A percentile compares a stretch with the other conserved stretches of the same genome.
phyloP scores from a whole-genome alignment of 2,329 filamentous ascomycete genomes.

The Penicillium digitatum region DNA sequence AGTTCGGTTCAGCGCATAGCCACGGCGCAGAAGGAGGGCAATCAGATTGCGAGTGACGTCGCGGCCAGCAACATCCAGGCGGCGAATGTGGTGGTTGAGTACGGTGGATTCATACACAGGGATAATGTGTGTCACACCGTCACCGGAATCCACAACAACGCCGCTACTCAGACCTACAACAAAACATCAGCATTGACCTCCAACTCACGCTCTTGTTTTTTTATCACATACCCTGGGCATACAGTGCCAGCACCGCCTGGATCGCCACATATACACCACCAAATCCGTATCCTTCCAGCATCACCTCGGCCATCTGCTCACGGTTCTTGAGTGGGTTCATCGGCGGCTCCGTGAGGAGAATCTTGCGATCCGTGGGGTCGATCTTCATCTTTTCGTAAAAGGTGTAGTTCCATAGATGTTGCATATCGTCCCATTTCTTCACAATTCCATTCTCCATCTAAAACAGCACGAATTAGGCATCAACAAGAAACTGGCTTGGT shows the following conservation, averaged over 20 bases:
- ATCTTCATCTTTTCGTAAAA: slow-evolving; percentile 97
- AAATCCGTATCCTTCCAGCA: slow-evolving; percentile 97
- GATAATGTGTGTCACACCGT: slow-evolving; percentile 97
- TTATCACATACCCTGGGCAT: slow-evolving; percentile 74
- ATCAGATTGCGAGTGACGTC: slow-evolving; percentile 99
- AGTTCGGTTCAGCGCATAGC: slow-evolving; percentile 95
- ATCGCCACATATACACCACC: slow-evolving; percentile 97
- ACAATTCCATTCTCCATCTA: slow-evolving; percentile 99
- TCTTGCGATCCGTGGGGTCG: slow-evolving; percentile 88
- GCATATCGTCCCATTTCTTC: slow-evolving; percentile 99
- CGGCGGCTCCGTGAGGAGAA: slow-evolving; percentile 91
- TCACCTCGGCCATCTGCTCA: slow-evolving; percentile 97
- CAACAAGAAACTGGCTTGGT: slow-evolving; percentile 23
- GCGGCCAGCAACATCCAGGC: slow-evolving; percentile 90
- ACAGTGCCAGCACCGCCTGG: slow-evolving; percentile 91
- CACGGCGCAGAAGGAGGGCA: slow-evolving; percentile 83
- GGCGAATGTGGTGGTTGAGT: slow-evolving; percentile 89
- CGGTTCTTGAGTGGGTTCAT: slow-evolving; percentile 97
- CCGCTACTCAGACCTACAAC: slow-evolving; percentile 72
- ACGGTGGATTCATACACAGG: slow-evolving; percentile 98
- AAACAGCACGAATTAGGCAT: slow-evolving; percentile 14
- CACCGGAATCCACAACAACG: slow-evolving; percentile 97
- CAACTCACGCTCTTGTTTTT: not conserved
- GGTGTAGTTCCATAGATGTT: slow-evolving; percentile 98
- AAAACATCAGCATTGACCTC: slow-evolving; percentile 3